phyloP scores from a whole-genome alignment of 352 stramenopile genomes.

The Phytopythium vexans region DNA sequence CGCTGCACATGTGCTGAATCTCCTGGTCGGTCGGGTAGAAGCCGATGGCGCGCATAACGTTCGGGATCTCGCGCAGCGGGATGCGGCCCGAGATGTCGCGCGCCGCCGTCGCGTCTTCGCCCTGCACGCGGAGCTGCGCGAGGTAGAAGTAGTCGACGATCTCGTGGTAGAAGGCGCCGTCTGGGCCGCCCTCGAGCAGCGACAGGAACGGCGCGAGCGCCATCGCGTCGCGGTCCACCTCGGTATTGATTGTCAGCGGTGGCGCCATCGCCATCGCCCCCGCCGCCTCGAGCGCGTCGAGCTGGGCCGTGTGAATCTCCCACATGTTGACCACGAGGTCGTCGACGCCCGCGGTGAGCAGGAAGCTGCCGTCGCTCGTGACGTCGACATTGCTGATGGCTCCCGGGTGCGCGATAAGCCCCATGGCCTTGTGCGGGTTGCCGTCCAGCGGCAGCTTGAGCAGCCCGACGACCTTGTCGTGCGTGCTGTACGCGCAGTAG shows the following conservation, averaged over 20 bases:
- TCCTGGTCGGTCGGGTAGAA: slow-evolving; percentile 92
- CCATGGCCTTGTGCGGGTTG: slow-evolving; percentile 90
- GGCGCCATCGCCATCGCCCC: slow-evolving; percentile 12
- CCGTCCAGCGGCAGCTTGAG: slow-evolving; percentile 90
- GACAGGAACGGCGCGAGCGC: slow-evolving; percentile 75
- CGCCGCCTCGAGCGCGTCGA: slow-evolving; percentile 66
- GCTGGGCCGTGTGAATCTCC: slow-evolving; percentile 74
- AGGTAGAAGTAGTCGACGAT: slow-evolving; percentile 96
- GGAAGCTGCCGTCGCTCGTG: slow-evolving; percentile 78
- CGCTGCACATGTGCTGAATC: slow-evolving; percentile 87
- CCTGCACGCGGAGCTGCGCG: slow-evolving; percentile 88
- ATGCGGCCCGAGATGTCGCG: slow-evolving; percentile 73
- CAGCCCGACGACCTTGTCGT: slow-evolving; percentile 82
- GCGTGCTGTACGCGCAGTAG: slow-evolving; percentile 81
- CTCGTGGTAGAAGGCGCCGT: slow-evolving; percentile 87
- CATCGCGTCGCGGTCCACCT: slow-evolving; percentile 11
- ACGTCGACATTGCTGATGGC: slow-evolving; percentile 86
- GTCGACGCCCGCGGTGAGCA: slow-evolving; percentile 85
- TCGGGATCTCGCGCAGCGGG: slow-evolving; percentile 86
- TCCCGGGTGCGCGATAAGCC: slow-evolving; percentile 90
- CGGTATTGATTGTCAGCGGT: not conserved
- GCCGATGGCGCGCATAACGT: slow-evolving; percentile 90
- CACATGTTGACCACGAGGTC: slow-evolving; percentile 93
- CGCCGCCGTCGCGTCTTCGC: slow-evolving; percentile 79
- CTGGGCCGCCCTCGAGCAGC: slow-evolving; percentile 80